Conservation (phyloP, 176 grass and related monocot genomes). For the Zizania latifolia region DNA sequence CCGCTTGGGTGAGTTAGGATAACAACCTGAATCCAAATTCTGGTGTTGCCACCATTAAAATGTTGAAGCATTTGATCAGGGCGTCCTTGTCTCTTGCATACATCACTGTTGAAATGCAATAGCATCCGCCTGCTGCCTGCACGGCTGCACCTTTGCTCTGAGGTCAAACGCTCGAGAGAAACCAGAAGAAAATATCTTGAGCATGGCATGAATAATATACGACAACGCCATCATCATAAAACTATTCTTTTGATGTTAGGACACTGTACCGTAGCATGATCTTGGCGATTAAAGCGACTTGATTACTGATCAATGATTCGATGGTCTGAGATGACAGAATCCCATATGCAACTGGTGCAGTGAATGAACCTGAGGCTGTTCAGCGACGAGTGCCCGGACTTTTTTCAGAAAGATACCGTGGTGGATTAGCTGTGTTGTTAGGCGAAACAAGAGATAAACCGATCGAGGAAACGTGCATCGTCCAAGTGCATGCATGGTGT, state of each 20-base stretch:
- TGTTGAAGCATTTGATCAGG: neutral
- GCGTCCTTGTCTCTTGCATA: constrained; percentile 2
- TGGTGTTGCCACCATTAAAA: neutral
- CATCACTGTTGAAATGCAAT: constrained; percentile 1
- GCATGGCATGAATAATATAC: neutral
- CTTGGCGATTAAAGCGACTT: neutral
- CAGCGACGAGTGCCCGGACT: neutral
- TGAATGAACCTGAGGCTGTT: too few relatives aligned
- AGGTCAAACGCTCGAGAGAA: neutral
- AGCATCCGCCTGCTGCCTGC: neutral
- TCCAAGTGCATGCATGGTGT: neutral
- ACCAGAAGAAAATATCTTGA: neutral
- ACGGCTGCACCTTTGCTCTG: neutral
- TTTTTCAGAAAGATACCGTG: too few relatives aligned
- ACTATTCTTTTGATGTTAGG: neutral
- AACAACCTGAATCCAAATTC: neutral
- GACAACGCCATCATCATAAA: neutral
- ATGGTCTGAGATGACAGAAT: too few relatives aligned
- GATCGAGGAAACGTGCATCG: neutral
- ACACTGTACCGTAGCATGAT: neutral
- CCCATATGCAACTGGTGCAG: too few relatives aligned
- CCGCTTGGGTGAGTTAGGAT: neutral
- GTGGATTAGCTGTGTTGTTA: neutral
- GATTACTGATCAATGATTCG: too few relatives aligned
- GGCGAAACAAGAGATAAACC: neutral